Base-by-base conservation (phyloP, 2,329 filamentous ascomycete species). In the Fusarium longipes region DNA sequence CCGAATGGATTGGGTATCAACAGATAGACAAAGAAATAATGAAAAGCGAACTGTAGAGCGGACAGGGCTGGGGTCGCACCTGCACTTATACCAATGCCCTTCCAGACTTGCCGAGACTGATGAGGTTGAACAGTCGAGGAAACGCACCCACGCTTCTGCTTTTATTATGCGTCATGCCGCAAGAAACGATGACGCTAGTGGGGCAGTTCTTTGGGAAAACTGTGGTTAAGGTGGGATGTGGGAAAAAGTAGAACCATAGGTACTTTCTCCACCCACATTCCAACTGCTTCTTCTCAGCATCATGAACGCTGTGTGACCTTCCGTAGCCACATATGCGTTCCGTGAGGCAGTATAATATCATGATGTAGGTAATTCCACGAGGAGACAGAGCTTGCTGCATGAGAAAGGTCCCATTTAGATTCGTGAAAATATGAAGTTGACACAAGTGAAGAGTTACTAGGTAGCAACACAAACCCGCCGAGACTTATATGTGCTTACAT, bases 141-240 rank as follows among this genome's bases (percentile, higher is more conserved):
- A 17, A 25, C 24, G 32, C 11, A 17, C 17, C 38, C 17, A 6
- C 45, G 17, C 45, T 24, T 49, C 15, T 18, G 33, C 25, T 30
- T 32, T 53, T 49, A 70, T 53, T 49, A 70, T 71, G 68, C 59
- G 68, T 71, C 68, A 71, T 63, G 54, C 62, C 68, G 67, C 39
- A 44, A 40, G 42, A 40, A 38, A 32, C 57, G 64, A 71, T 72
- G 69, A 72, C 70, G 69, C 64, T 67, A 58, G 70, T 48, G 70
- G 70, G 67, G 70, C 22, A 38, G 33, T n/a, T 35, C 36, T 33
- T 27, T 18, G 17, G 39, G 18, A 51, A 61, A 32, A 25, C 43
- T 48, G 14, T 48, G 47, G 30, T 38, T 38, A 60, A 64, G 29
- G 44, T 48, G 45, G 45, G 45, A 17, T 38, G 45, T 49, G 32